Conservation (phyloP, 2,329 filamentous ascomycete species). For the Moelleriella libera region DNA sequence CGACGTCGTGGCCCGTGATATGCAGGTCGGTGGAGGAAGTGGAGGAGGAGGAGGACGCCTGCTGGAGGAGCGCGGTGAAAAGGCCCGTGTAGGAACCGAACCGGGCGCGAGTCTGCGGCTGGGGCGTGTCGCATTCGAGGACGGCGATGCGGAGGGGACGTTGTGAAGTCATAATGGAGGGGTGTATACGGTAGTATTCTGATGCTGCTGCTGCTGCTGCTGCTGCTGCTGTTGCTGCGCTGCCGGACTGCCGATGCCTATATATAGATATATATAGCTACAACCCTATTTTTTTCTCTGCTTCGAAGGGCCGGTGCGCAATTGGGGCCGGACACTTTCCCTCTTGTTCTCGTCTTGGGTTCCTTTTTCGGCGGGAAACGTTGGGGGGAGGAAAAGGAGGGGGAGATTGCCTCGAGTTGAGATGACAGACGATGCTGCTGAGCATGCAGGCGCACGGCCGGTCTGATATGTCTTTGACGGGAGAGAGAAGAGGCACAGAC, state of each 20-base stretch:
- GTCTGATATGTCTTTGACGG: no score
- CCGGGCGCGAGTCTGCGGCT: constrained; percentile 45
- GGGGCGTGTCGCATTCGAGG: constrained; percentile 74
- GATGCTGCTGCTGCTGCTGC: neutral
- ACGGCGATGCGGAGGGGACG: constrained; percentile 58
- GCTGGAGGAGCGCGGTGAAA: constrained; percentile 45
- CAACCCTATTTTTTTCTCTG: no score
- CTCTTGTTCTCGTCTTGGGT: neutral
- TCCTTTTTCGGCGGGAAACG: neutral
- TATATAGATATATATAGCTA: no score
- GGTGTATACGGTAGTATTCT: no score
- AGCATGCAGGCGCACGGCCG: no score
- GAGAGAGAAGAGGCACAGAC: no score
- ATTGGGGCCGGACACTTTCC: neutral
- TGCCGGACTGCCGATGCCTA: no score
- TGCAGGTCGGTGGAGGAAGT: constrained; percentile 25
- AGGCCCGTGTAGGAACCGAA: constrained; percentile 63
- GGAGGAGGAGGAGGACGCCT: constrained; percentile 28
- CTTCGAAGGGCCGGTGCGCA: neutral
- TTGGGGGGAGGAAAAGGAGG: neutral
- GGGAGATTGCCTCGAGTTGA: no score
- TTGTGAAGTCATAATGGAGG: neutral
- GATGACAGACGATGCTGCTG: no score
- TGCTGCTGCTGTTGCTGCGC: no score
- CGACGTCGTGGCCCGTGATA: constrained; percentile 57